Conservation (phyloP, 768 basidiomycete genomes). For the Udeniomyces megalosporus region DNA sequence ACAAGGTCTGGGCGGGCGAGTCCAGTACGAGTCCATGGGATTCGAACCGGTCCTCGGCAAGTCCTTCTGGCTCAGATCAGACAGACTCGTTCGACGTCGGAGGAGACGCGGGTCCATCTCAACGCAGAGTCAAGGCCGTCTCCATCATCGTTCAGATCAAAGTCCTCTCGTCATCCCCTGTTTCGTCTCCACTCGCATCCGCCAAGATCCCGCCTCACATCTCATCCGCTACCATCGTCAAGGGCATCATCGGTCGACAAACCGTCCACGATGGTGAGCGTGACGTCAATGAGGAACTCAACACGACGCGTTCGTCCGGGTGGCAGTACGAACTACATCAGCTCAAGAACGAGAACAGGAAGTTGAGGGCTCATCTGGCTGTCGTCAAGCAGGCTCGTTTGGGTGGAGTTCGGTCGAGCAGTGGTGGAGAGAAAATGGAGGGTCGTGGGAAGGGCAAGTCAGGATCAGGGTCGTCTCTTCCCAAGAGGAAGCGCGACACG, state of each 20-base stretch:
- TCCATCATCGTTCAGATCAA: conserved; percentile 29
- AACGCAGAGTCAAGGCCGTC: conserved; percentile 18
- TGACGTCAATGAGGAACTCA: conserved; percentile 57
- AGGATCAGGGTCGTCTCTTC: no score
- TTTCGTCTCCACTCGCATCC: background rate
- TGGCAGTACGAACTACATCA: conserved; percentile 92
- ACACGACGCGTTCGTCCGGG: conserved; percentile 49
- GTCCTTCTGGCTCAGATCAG: conserved; percentile 16
- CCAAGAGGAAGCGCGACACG: no score
- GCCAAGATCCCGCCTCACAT: background rate
- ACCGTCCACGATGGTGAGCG: no score
- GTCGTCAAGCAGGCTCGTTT: background rate
- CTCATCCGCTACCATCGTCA: no score
- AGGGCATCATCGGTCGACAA: no score
- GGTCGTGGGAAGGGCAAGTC: no score
- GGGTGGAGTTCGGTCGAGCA: no score
- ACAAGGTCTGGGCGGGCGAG: background rate
- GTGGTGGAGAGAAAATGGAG: no score
- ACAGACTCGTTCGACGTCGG: conserved; percentile 15
- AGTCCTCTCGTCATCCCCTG: conserved; percentile 9
- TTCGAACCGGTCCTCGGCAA: background rate
- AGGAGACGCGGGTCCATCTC: conserved; percentile 7
- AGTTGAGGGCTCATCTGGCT: conserved; percentile 44
- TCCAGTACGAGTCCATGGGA: background rate
- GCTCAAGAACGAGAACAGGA: conserved; percentile 52